Base-by-base conservation (phyloP, 164 flowering plant species). In the Vitis rotundifolia region DNA sequence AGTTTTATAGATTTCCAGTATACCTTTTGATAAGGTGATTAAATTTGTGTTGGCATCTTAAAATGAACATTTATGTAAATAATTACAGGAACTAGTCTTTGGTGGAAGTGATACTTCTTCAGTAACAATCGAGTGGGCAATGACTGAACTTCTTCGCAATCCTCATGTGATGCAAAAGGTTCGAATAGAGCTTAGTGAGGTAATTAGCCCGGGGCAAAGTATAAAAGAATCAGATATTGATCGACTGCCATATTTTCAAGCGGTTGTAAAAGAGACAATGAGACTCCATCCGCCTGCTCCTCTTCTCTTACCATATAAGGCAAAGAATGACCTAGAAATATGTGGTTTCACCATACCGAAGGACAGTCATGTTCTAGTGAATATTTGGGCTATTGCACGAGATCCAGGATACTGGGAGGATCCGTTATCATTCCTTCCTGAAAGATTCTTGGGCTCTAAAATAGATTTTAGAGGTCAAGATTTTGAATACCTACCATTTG, bases 251-350 rank as follows among this genome's bases (percentile, higher is more conserved):
- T 77, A 68, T 51, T n/a, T 77, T 16, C 71, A 77, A 47, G 76
- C 76, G 3, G 28, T 77, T 1, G 54, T 73, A 1, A 77, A 73
- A 28, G 79, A 77, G 65, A 72, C 79, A 13, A n/a, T 77, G 47
- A 14, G 79, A 9, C 73, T 77, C 22, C 79, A 77, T 66, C 79
- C 76, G 15, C 50, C 73, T 0, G 76, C 65, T 6, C 79, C 79
- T 0, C 76, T 77, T 66, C 70, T 77, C 48, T n/a, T 77, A n/a
- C 79, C 79, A 4, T 62, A 77, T 67, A 60, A 31, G 3, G 76
- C 73, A 2, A 12, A 7, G 11, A 50, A 61, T 13, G 64, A 69
- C 15, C 68, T 55, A 0, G 66, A 62, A 19, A 7, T 72, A 0
- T 16, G 59, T 5, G 79, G 76, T 1, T 77, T 60, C 68, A 29